Evolutionary conservation across 208 protist genomes (phyloP).

Genomic region (Trypanosoma scelopori): DNA sequence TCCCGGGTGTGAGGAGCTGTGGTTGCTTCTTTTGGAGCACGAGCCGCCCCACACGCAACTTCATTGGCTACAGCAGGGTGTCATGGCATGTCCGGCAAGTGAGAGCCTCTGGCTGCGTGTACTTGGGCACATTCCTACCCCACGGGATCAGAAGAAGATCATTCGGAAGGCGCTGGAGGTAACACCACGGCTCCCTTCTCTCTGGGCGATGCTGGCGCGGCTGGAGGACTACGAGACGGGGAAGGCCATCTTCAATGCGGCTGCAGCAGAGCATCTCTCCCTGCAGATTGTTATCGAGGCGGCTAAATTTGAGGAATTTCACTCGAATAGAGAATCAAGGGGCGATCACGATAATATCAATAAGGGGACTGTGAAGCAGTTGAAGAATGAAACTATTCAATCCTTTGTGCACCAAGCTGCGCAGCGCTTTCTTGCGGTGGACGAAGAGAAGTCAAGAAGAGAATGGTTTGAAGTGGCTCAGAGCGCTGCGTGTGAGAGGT

Average conservation of each 20-base stretch:
- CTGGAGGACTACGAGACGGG: conserved; percentile 58
- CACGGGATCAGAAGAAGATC: conserved; percentile 54
- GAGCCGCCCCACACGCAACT: conserved; percentile 52
- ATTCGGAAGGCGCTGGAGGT: conserved; percentile 65
- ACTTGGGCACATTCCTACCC: conserved; percentile 40
- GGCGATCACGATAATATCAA: neutral
- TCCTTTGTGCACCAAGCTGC: conserved; percentile 24
- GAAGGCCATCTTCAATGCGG: conserved; percentile 67
- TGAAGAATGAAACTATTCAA: conserved; percentile 23
- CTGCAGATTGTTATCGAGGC: conserved; percentile 73
- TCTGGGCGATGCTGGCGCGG: conserved; percentile 73
- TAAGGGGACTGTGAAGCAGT: neutral
- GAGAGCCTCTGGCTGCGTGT: conserved; percentile 76
- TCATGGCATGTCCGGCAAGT: conserved; percentile 67
- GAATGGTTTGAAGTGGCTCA: conserved; percentile 28
- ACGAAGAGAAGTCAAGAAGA: conserved; percentile 29
- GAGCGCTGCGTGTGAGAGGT: conserved; percentile 26
- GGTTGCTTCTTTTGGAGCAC: conserved; percentile 54
- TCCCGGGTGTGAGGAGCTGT: conserved; percentile 59
- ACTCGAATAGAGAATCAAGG: conserved; percentile 1
- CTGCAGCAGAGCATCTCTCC: conserved; percentile 54
- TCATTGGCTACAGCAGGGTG: conserved; percentile 61
- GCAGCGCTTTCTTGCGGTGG: conserved; percentile 17
- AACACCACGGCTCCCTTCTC: conserved; percentile 53
- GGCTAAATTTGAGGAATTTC: conserved; percentile 75